phyloP scores from a whole-genome alignment of 2,329 filamentous ascomycete species.

The Blastomyces parvus region DNA sequence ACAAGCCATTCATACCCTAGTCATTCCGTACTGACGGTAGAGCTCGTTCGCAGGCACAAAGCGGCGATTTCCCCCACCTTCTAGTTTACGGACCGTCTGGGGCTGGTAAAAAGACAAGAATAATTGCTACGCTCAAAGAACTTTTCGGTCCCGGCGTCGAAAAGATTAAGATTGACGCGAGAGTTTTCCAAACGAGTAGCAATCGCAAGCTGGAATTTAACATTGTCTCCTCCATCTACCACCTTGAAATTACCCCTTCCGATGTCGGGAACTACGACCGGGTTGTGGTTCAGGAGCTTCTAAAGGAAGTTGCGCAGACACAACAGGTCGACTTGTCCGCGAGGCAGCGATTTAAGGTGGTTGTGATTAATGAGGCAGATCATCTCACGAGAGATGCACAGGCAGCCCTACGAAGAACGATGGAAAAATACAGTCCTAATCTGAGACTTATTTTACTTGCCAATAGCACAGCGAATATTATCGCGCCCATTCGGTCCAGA shows the following conservation, averaged over 20 bases:
- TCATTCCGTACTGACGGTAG: slow-evolving; percentile 10
- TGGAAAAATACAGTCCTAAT: slow-evolving; percentile 99
- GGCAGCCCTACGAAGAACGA: slow-evolving; percentile 84
- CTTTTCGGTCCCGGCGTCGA: slow-evolving; percentile 95
- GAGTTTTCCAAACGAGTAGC: slow-evolving; percentile 87
- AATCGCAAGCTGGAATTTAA: slow-evolving; percentile 99
- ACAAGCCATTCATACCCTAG: not conserved
- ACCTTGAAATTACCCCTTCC: slow-evolving; percentile 94
- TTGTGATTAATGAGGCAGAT: slow-evolving; percentile 98
- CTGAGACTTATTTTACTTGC: slow-evolving; percentile 82
- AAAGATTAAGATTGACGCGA: slow-evolving; percentile 98
- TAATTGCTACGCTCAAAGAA: slow-evolving; percentile 89
- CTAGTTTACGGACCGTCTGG: slow-evolving; percentile 95
- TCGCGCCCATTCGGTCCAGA: slow-evolving; percentile 90
- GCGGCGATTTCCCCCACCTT: slow-evolving; percentile 93
- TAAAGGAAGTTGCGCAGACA: slow-evolving; percentile 97
- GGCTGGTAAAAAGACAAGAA: slow-evolving; percentile 94
- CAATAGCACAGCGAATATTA: slow-evolving; percentile 96
- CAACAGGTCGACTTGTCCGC: slow-evolving; percentile 95
- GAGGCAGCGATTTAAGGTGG: slow-evolving; percentile 91
- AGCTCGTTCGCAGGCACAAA: slow-evolving; percentile 60
- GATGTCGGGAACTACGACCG: slow-evolving; percentile 95
- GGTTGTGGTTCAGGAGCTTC: slow-evolving; percentile 86
- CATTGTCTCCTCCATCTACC: slow-evolving; percentile 93
- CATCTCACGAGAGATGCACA: slow-evolving; percentile 90